Percentiles rank a stretch among this genome's conserved stretches.
Conservation (phyloP, 305 asterid genomes). For the Fraxinus ornus region DNA sequence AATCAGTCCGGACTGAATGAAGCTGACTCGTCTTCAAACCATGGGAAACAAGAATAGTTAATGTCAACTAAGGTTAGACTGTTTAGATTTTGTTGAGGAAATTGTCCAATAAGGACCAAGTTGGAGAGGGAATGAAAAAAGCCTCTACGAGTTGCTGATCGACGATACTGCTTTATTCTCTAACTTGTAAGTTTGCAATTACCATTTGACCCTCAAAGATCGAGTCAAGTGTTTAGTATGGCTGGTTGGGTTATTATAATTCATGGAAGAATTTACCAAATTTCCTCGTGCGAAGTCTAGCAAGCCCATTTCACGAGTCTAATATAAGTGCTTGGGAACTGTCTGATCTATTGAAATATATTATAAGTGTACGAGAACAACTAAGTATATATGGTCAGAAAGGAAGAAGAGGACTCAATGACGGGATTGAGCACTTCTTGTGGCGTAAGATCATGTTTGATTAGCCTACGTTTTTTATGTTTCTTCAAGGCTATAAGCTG, state of each 20-base stretch:
- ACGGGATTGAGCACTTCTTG: neutral
- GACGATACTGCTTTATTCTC: neutral
- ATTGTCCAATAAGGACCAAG: neutral
- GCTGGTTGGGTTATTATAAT: neutral
- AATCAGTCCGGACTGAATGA: conserved; percentile 41
- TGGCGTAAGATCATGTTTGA: neutral
- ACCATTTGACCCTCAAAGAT: neutral
- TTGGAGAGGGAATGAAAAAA: neutral
- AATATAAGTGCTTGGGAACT: neutral
- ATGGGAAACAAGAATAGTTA: conserved; percentile 51
- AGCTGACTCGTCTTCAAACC: conserved; percentile 23
- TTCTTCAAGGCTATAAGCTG: neutral
- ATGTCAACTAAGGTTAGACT: neutral
- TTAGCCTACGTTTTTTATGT: neutral
- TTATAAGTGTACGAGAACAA: neutral
- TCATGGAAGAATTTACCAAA: neutral
- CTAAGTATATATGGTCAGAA: no score
- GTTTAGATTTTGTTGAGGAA: neutral
- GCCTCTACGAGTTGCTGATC: neutral
- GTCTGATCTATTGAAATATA: neutral
- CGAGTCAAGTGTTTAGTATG: neutral
- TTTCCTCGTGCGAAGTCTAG: neutral
- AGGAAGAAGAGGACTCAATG: neutral
- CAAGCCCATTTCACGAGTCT: neutral
- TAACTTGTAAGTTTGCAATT: neutral